Conservation (phyloP, 805 yeast genomes). For the Wickerhamomyces chaumierensis region DNA sequence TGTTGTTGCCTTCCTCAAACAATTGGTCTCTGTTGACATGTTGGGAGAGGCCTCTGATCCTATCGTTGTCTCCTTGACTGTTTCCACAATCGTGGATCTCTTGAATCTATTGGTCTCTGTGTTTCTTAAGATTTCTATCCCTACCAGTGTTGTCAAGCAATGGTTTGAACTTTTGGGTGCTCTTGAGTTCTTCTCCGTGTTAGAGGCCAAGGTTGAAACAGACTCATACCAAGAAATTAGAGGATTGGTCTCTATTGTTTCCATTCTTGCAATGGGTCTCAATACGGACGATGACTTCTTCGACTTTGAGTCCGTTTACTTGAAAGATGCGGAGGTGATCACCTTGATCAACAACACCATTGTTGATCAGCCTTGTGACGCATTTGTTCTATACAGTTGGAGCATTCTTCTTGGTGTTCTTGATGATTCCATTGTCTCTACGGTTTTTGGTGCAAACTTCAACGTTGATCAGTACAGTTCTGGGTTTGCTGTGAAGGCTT, state of each 20-base stretch:
- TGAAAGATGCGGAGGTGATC: conserved; percentile 29
- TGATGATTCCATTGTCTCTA: conserved; percentile 34
- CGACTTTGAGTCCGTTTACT: conserved; percentile 28
- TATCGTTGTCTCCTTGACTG: conserved; percentile 20
- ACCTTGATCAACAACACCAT: conserved; percentile 29
- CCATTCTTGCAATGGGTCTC: conserved; percentile 46
- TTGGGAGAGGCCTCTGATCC: conserved; percentile 4
- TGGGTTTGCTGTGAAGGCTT: conserved; percentile 18
- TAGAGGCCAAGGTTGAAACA: conserved; percentile 8
- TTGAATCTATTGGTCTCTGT: conserved; percentile 29
- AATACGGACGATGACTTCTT: conserved; percentile 35
- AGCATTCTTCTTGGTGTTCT: conserved; percentile 42
- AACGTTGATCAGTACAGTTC: conserved; percentile 7
- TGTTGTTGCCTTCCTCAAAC: conserved; percentile 8
- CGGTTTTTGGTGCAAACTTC: conserved; percentile 20
- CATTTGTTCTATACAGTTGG: conserved; percentile 56
- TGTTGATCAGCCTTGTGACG: conserved; percentile 25
- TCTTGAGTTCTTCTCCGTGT: conserved; percentile 13
- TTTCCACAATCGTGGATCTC: conserved; percentile 23
- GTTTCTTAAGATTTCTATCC: conserved; percentile 26
- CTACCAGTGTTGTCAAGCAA: conserved; percentile 23
- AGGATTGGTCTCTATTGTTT: conserved; percentile 35
- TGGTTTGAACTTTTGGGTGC: conserved; percentile 49
- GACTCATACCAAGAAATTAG: conserved; percentile 24
- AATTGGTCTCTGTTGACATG: background rate